phyloP scores from a whole-genome alignment of 2,329 filamentous ascomycete species.

The Lasiodiplodia sp. region DNA sequence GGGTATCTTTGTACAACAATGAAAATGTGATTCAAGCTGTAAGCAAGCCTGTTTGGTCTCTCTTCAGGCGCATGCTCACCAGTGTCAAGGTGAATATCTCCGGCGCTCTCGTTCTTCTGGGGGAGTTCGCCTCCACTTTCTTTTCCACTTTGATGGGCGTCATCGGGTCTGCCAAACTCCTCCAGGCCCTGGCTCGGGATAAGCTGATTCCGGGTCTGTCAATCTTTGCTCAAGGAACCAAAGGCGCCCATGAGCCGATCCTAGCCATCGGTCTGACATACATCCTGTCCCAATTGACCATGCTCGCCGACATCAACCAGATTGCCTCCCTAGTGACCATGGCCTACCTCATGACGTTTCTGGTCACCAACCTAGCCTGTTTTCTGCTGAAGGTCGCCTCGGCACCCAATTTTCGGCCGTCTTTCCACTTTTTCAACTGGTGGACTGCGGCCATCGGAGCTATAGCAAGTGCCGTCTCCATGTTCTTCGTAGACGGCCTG shows the following conservation, averaged over 20 bases:
- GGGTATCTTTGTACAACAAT: slow-evolving; percentile 75
- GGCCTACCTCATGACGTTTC: slow-evolving; percentile 91
- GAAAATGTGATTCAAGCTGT: slow-evolving; percentile 80
- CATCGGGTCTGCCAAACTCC: slow-evolving; percentile 82
- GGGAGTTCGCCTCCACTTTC: slow-evolving; percentile 81
- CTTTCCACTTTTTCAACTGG: slow-evolving; percentile 90
- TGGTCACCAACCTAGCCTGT: slow-evolving; percentile 86
- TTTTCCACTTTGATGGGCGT: slow-evolving; percentile 90
- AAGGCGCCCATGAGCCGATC: slow-evolving; percentile 75
- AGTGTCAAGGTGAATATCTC: slow-evolving; percentile 72
- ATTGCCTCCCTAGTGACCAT: slow-evolving; percentile 91
- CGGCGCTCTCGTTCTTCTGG: slow-evolving; percentile 74
- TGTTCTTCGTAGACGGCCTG: slow-evolving; percentile 89
- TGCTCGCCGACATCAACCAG: slow-evolving; percentile 84
- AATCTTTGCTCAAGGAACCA: slow-evolving; percentile 76
- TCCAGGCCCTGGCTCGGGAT: slow-evolving; percentile 83
- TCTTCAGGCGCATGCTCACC: background rate
- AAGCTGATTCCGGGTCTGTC: slow-evolving; percentile 78
- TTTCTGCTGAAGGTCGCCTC: slow-evolving; percentile 87
- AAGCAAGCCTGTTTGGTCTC: slow-evolving; percentile 36
- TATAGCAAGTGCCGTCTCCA: slow-evolving; percentile 77
- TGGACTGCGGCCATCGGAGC: slow-evolving; percentile 79
- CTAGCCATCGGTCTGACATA: slow-evolving; percentile 80
- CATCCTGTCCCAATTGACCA: slow-evolving; percentile 76
- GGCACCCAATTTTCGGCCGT: slow-evolving; percentile 86